Base-by-base conservation (phyloP, 2,329 filamentous ascomycete species). In the Fusarium poae region DNA sequence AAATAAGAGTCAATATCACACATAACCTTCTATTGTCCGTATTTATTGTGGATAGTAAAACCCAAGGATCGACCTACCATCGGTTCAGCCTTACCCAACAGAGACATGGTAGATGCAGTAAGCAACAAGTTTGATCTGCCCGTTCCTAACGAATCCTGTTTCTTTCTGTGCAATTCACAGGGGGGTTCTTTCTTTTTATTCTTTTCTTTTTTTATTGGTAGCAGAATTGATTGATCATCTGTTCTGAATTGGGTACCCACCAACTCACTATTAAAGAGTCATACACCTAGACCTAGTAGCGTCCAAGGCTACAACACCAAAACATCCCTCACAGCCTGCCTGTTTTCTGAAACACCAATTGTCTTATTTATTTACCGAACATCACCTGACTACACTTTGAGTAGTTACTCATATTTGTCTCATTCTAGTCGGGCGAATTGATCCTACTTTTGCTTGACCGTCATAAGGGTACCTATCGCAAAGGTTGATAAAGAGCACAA, bases 71-170 rank as follows among this genome's bases (percentile, higher is more conserved):
- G 52, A 11, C 65, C 64, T 43, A 51, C 58, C 58, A 53, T 5
- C 44, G 53, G 29, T 43, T 58, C 66, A 50, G 64, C 37, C 67
- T 70, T 70, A 71, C 23, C 68, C 68, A 51, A 70, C 67, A 65
- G 55, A 48, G 68, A 64, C 56, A n/a, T 68, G 62, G 68, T 62
- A 54, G 58, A 70, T 70, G 68, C 59, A 71, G 40, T 70, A 68
- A 68, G 65, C 65, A 65, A 44, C 43, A 48, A 46, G 39, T 32
- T 44, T 25, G 34, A 42, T 43, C 15, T 40, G 18, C 15, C 35
- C 21, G 25, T 44, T 20, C 32, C 23, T 29, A 37, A 23, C 23
- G n/a, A 49, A 25, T 52, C 27, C 37, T 48, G 35, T 42, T 46
- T 37, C 10, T 37, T 44, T 25, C 32, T 12, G 34, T 18, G 13